A percentile compares a stretch with the other conserved stretches of the same genome.
phyloP scores from a whole-genome alignment of 305 asterid species.

The Solanum hybrid region DNA sequence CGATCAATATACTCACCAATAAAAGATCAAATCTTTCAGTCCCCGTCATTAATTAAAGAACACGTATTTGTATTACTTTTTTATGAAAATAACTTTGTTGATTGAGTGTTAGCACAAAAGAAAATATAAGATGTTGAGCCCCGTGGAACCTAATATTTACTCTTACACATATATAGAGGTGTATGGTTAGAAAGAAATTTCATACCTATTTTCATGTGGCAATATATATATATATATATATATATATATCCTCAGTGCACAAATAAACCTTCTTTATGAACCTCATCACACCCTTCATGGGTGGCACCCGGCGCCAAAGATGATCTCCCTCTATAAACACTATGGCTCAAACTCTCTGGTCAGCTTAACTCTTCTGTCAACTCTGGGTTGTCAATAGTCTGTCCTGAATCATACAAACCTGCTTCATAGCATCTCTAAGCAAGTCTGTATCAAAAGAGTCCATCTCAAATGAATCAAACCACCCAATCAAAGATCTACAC shows the following conservation, averaged over 20 bases:
- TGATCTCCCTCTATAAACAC: neutral
- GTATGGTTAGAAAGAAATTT: neutral
- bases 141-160: neutral
- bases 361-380: neutral
- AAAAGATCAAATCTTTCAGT: too few species aligned
- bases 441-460: neutral
- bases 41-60: neutral
- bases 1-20: neutral
- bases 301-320: neutral
- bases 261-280: neutral
- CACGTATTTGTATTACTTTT: neutral
- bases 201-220: neutral
- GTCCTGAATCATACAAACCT: neutral
- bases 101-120: neutral
- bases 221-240: too few species aligned
- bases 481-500: neutral
- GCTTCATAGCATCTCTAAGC: neutral
- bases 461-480: neutral
- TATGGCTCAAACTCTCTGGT: neutral
- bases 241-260: neutral
- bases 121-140: neutral
- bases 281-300: neutral
- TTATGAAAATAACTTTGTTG: neutral
- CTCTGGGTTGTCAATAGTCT: neutral
- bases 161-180: neutral